A percentile compares a stretch with the other conserved stretches of the same genome.
phyloP scores from a whole-genome alignment of 441 rosid genomes.

The Euphorbia celastroides region DNA sequence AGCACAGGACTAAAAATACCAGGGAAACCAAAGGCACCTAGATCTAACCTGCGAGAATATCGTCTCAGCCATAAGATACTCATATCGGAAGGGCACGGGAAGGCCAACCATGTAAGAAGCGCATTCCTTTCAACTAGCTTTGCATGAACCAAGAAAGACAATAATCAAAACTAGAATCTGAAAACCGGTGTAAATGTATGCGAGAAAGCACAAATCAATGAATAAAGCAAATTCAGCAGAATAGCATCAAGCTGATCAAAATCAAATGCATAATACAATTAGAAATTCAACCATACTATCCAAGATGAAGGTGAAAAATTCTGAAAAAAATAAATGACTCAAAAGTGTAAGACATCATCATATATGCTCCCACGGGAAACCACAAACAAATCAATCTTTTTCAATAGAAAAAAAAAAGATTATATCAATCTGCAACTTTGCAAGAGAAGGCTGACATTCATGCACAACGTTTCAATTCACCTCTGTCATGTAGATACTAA shows the following conservation, averaged over 20 bases:
- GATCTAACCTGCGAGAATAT: slow-evolving; percentile 87
- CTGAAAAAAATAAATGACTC: background rate
- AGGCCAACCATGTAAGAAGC: slow-evolving; percentile 92
- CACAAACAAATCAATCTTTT: background rate
- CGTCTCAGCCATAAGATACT: slow-evolving; percentile 99
- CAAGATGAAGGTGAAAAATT: background rate
- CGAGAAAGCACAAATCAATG: background rate
- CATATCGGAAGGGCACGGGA: slow-evolving; percentile 95
- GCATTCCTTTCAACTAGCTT: slow-evolving; percentile 99
- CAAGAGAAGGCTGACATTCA: background rate
- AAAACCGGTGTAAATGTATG: too few species aligned
- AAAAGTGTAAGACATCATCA: background rate
- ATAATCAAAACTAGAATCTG: slow-evolving; percentile 23
- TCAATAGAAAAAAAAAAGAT: background rate
- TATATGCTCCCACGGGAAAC: background rate
- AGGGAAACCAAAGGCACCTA: slow-evolving; percentile 15
- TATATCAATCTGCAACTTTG: background rate
- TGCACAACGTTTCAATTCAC: background rate
- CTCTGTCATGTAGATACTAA: too few species aligned
- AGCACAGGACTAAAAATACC: background rate
- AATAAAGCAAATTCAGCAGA: background rate
- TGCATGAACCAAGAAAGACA: slow-evolving; percentile 62
- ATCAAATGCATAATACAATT: too few species aligned
- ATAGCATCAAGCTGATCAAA: slow-evolving; percentile 9
- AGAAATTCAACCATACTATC: background rate